Conservation (phyloP, 495 filamentous ascomycete genomes). For the Xylaria palmicola region DNA sequence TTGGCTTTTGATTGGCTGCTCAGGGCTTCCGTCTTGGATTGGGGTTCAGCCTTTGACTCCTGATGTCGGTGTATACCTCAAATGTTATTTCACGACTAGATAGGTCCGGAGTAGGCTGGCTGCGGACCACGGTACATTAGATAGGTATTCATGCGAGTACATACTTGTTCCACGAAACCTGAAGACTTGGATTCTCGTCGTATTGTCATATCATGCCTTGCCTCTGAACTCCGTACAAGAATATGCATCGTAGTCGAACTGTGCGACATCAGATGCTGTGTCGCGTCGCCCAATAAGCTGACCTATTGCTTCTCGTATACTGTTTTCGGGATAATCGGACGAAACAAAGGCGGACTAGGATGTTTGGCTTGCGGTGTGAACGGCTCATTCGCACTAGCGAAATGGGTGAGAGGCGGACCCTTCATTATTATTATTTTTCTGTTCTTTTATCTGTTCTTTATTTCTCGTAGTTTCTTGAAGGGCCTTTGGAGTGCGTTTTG, state of each 20-base stretch:
- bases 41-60: conserved; percentile 17
- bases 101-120: conserved; percentile 18
- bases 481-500: too few relatives aligned
- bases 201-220: not conserved
- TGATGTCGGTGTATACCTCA: conserved; percentile 26
- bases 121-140: conserved; percentile 30
- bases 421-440: too few relatives aligned
- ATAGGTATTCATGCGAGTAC: conserved; percentile 32
- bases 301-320: not conserved
- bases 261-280: not conserved
- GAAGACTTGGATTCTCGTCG: not conserved
- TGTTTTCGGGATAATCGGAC: too few relatives aligned
- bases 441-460: too few relatives aligned
- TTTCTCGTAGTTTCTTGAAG: too few relatives aligned
- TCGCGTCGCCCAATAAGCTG: not conserved
- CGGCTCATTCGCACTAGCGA: too few relatives aligned
- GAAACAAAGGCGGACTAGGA: too few relatives aligned
- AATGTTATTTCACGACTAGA: conserved; percentile 23
- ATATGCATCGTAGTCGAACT: not conserved
- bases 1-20: conserved; percentile 26
- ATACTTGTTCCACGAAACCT: conserved; percentile 19
- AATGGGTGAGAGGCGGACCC: too few relatives aligned
- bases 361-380: too few relatives aligned
- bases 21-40: conserved; percentile 21
- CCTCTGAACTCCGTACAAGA: not conserved